Conservation (phyloP, 139 green algal species). For the Asterochloris sp. region DNA sequence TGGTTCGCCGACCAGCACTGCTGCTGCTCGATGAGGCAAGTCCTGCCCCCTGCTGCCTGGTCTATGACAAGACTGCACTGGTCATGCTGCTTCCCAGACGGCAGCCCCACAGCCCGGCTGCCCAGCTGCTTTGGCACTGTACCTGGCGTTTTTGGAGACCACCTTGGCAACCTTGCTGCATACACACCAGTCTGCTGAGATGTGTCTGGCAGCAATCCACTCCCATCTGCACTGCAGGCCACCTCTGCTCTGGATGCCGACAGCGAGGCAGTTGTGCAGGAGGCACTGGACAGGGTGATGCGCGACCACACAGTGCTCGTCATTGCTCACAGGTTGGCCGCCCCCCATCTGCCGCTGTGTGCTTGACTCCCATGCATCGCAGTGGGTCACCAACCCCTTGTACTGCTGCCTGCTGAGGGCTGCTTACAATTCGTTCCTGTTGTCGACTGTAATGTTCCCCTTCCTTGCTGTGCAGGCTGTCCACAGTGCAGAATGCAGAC, state of each 20-base stretch:
- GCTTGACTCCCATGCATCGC: constrained; percentile 65
- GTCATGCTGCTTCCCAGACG: not conserved
- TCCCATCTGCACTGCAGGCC: constrained; percentile 37
- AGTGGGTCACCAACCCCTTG: not conserved
- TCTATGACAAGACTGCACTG: not conserved
- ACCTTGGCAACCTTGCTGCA: not conserved
- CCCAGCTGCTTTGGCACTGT: not conserved
- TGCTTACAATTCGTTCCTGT: not conserved
- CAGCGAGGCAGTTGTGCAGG: constrained; percentile 81
- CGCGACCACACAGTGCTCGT: constrained; percentile 79
- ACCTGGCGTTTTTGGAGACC: not conserved
- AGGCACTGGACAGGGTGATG: constrained; percentile 88
- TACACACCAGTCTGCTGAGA: not conserved
- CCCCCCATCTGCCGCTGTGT: constrained; percentile 71
- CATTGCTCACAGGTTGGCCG: constrained; percentile 73
- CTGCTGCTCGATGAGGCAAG: constrained; percentile 89
- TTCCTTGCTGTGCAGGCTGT: constrained; percentile 65
- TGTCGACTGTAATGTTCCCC: constrained; percentile 44
- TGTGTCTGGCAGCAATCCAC: not conserved
- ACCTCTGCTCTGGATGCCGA: constrained; percentile 78
- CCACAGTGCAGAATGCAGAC: constrained; percentile 72
- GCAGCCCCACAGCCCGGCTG: too few relatives aligned
- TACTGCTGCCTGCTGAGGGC: not conserved
- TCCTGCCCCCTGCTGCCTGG: not conserved
- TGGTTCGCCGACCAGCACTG: constrained; percentile 64